Evolutionary conservation across 164 flowering plant species (phyloP).

Genomic region (Taxillus chinensis): DNA sequence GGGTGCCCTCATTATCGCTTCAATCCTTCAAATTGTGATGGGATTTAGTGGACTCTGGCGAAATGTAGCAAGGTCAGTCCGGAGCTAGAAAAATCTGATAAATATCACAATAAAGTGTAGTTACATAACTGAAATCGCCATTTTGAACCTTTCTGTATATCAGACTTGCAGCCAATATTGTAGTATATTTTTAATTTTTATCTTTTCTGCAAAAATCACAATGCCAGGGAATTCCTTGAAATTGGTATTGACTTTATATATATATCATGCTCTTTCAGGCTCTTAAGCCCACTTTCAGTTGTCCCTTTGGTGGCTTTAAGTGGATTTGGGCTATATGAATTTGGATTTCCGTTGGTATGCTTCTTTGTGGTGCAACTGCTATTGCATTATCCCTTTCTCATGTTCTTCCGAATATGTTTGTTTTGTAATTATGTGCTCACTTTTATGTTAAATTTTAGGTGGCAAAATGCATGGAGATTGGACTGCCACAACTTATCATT

Average conservation of each 20-base stretch:
- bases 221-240: neutral
- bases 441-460: constrained; percentile 30
- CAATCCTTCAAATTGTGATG: constrained; percentile 71
- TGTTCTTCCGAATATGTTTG: neutral
- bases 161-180: neutral
- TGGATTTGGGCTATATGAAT: constrained; percentile 81
- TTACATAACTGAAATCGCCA: neutral
- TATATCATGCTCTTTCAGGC: constrained; percentile 29
- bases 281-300: constrained; percentile 76
- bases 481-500: constrained; percentile 69
- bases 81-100: neutral
- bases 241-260: neutral
- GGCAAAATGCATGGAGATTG: constrained; percentile 85
- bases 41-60: constrained; percentile 99
- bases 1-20: constrained; percentile 86
- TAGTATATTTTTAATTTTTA: neutral
- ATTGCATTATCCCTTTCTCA: neutral
- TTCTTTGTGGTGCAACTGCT: neutral
- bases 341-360: constrained; percentile 84
- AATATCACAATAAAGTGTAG: neutral
- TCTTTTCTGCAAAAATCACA: neutral
- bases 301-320: constrained; percentile 75
- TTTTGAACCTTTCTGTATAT: neutral
- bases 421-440: constrained; percentile 1
- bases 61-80: constrained; percentile 60